Evolutionary conservation across 2,329 filamentous ascomycete species (phyloP).

Genomic region (Xylariaceae sp.): DNA sequence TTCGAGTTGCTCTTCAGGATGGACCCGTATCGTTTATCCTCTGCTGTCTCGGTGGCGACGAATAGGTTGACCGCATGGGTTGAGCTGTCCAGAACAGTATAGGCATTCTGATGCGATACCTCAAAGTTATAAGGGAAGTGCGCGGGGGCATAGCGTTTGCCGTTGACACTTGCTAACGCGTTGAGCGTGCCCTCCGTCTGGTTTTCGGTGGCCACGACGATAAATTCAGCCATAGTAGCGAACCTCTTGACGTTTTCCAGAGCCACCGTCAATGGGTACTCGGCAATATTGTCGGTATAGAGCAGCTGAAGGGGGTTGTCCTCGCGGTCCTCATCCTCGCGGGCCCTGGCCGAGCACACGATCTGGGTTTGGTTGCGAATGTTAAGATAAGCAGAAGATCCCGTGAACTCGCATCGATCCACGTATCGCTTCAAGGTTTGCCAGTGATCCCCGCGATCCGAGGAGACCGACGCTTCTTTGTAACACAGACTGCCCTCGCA

Average conservation of each 20-base stretch:
- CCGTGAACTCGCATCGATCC: slow-evolving; percentile 80
- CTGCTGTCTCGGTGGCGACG: slow-evolving; percentile 65
- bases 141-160: slow-evolving; percentile 70
- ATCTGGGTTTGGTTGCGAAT: slow-evolving; percentile 48
- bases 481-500: slow-evolving; percentile 60
- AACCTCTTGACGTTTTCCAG: slow-evolving; percentile 73
- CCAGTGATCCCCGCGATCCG: slow-evolving; percentile 77
- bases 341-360: slow-evolving; percentile 54
- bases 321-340: slow-evolving; percentile 53
- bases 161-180: slow-evolving; percentile 79
- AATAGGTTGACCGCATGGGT: slow-evolving; percentile 93
- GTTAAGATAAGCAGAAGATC: slow-evolving; percentile 48
- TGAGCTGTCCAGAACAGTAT: slow-evolving; percentile 90
- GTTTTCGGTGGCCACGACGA: slow-evolving; percentile 75
- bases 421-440: slow-evolving; percentile 65
- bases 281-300: slow-evolving; percentile 73
- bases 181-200: slow-evolving; percentile 61
- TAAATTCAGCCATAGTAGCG: slow-evolving; percentile 94
- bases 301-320: slow-evolving; percentile 61
- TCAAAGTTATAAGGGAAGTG: slow-evolving; percentile 81
- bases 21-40: slow-evolving; percentile 66
- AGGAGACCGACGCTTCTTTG: slow-evolving; percentile 66
- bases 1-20: slow-evolving; percentile 99
- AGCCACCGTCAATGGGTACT: slow-evolving; percentile 51
- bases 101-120: slow-evolving; percentile 69